These are phyloP conservation scores for Sonneratia alba DNA, from an alignment of 345 rosid genomes.

Conservation along the genomic window DNA sequence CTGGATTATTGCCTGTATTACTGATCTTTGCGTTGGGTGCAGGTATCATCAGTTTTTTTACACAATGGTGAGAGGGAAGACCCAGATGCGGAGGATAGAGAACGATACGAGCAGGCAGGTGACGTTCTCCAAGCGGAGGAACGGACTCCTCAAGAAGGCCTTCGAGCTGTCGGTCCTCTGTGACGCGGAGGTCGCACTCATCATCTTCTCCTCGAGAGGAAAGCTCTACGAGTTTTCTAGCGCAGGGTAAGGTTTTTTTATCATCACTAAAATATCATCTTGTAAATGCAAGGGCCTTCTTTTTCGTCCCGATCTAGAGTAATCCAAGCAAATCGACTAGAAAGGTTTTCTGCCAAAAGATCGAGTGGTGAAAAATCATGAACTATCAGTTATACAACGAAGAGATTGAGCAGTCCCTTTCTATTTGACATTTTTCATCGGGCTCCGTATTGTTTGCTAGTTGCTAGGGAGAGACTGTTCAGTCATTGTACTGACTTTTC, in stretches of 20 bases:
- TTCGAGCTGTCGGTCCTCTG: conserved; percentile 81
- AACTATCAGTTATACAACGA: background rate
- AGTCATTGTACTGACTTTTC: background rate
- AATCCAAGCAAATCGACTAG: background rate
- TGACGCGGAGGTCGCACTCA: conserved; percentile 79
- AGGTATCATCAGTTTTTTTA: background rate
- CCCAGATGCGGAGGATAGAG: conserved; percentile 88
- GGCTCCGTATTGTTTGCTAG: background rate
- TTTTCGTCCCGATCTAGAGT: background rate
- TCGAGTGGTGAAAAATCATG: background rate
- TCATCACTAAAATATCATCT: no score
- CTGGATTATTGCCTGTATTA: background rate
- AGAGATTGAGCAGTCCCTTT: background rate
- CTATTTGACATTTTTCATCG: background rate
- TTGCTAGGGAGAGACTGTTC: background rate
- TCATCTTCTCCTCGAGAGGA: conserved; percentile 72
- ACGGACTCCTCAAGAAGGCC: conserved; percentile 71
- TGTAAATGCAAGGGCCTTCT: background rate
- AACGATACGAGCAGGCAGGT: conserved; percentile 84
- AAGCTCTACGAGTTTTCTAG: conserved; percentile 77
- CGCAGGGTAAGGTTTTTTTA: conserved; percentile 30
- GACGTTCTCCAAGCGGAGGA: conserved; percentile 80
- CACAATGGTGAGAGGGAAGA: conserved; percentile 73
- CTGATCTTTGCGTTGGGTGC: background rate
- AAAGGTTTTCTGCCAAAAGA: background rate